Evolutionary conservation across 78 protist species (phyloP).

Genomic region (Neovahlkampfia damariscottae): DNA sequence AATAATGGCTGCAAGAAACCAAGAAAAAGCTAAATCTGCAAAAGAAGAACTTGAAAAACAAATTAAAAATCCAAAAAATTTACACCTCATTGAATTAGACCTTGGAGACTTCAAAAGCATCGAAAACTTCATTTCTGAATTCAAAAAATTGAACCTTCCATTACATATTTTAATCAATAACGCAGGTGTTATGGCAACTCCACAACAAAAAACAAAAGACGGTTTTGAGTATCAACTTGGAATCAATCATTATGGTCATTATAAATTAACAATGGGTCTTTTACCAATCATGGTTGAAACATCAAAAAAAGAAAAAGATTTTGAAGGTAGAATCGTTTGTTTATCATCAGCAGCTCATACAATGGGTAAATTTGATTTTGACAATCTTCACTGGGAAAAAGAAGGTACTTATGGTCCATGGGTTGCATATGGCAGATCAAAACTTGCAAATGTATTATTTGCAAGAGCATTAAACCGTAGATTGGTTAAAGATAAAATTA

Average conservation of each 20-base stretch:
- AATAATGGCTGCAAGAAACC: background rate
- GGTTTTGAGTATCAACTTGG: conserved; percentile 17
- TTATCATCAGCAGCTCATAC: background rate
- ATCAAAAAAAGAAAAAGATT: background rate
- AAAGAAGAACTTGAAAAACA: background rate
- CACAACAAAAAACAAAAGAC: background rate
- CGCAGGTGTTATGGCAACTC: conserved; percentile 6
- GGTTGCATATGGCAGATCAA: background rate
- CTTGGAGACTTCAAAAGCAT: background rate
- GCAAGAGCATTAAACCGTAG: background rate
- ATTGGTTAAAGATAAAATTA: background rate
- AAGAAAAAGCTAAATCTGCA: background rate
- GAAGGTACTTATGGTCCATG: background rate
- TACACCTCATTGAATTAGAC: background rate
- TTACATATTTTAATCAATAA: background rate
- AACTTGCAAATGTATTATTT: background rate
- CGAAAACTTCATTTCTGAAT: background rate
- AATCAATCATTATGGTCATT: conserved; percentile 10
- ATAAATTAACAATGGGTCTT: background rate
- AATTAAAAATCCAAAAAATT: background rate
- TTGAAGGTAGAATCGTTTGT: background rate
- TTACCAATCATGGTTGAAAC: background rate
- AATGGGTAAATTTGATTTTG: background rate
- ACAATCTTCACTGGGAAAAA: background rate
- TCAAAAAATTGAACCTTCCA: too few relatives aligned